Evolutionary conservation across 2,329 filamentous ascomycete species (phyloP).

Genomic region (Colletotrichum tabaci): DNA sequence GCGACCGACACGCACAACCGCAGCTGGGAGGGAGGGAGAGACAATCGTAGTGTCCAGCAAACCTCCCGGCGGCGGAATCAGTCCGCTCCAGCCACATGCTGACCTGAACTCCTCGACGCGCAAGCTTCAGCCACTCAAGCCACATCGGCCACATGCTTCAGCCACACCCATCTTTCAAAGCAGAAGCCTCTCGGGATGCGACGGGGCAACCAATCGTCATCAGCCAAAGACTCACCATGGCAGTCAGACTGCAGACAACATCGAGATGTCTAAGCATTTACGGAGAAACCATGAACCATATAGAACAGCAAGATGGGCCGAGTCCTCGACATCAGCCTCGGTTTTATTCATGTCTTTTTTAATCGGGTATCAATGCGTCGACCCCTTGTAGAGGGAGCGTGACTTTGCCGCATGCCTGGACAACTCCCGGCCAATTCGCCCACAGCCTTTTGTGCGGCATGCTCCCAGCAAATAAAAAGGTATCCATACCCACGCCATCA

Average conservation of each 20-base stretch:
- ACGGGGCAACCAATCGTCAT: conserved; percentile 24
- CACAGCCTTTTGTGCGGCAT: neutral
- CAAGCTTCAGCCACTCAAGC: conserved; percentile 29
- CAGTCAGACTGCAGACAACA: too few species aligned
- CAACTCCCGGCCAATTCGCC: neutral
- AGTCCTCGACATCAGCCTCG: neutral
- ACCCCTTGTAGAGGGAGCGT: neutral
- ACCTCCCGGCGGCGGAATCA: conserved; percentile 11
- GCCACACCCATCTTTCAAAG: neutral
- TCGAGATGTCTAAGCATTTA: too few species aligned
- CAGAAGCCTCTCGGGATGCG: neutral
- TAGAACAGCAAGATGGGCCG: neutral
- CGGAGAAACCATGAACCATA: neutral
- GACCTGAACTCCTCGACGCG: conserved; percentile 5
- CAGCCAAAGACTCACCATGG: conserved; percentile 27
- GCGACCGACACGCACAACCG: conserved; percentile 3
- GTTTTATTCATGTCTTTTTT: conserved; percentile 23
- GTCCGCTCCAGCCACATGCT: conserved; percentile 26
- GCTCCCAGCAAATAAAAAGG: neutral
- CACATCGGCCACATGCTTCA: neutral
- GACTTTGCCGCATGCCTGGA: neutral
- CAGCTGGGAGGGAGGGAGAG: neutral
- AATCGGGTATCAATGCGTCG: conserved; percentile 38
- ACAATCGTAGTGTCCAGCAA: neutral
- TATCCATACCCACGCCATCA: conserved; percentile 22